phyloP scores from a whole-genome alignment of 495 filamentous ascomycete genomes.

The Hypoxylon perforatum region DNA sequence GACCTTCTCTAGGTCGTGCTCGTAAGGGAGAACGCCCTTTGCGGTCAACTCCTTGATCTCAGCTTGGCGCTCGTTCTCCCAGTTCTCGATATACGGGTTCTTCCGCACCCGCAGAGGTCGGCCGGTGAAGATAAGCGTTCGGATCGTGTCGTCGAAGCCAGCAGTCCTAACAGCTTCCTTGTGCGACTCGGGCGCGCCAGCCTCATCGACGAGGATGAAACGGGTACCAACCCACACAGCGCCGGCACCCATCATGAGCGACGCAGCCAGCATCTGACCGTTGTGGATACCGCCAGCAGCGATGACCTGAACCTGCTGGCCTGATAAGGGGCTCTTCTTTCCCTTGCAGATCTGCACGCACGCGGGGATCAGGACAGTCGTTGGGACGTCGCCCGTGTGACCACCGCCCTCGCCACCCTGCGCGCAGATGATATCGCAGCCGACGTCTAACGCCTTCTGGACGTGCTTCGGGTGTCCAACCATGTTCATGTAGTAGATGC shows the following conservation, averaged over 20 bases:
- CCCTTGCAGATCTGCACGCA: conserved; percentile 85
- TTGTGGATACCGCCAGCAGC: conserved; percentile 96
- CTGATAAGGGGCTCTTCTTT: conserved; percentile 87
- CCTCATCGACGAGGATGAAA: conserved; percentile 93
- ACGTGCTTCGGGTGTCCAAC: conserved; percentile 99
- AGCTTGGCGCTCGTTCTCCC: conserved; percentile 87
- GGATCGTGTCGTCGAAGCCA: conserved; percentile 92
- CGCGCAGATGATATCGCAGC: conserved; percentile 91
- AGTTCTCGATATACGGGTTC: conserved; percentile 92
- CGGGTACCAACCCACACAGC: conserved; percentile 97
- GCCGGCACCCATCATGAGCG: conserved; percentile 90
- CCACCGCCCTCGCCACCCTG: conserved; percentile 94
- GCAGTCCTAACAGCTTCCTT: conserved; percentile 96
- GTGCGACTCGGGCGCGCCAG: conserved; percentile 91
- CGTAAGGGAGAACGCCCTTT: conserved; percentile 91
- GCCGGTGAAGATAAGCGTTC: conserved; percentile 98
- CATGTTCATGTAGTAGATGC: conserved; percentile 99
- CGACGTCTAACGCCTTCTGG: conserved; percentile 87
- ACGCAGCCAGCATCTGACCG: conserved; percentile 87
- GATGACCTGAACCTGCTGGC: conserved; percentile 85
- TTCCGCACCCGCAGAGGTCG: conserved; percentile 92
- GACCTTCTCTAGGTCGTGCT: conserved; percentile 91
- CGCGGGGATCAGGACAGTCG: conserved; percentile 87
- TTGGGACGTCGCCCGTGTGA: conserved; percentile 91
- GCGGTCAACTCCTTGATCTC: conserved; percentile 93